Percentiles rank a stretch among this genome's conserved stretches.
phyloP scores from a whole-genome alignment of 345 rosid species.

The Microcos paniculata region DNA sequence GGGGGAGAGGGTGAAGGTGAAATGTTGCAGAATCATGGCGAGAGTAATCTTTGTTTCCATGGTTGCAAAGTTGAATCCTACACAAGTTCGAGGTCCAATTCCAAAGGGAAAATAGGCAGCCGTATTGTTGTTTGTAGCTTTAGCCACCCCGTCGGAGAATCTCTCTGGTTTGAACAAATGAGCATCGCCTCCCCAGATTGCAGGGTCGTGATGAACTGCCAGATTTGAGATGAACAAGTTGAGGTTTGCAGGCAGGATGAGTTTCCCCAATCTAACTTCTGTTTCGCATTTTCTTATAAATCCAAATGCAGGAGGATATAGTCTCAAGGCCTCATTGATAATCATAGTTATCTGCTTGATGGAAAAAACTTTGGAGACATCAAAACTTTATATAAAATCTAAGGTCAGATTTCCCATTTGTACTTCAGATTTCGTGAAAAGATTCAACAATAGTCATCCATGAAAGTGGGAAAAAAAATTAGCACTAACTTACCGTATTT shows the following conservation, averaged over 20 bases:
- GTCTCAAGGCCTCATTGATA: slow-evolving; percentile 35
- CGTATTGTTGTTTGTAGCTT: slow-evolving; percentile 22
- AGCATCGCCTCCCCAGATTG: slow-evolving; percentile 38
- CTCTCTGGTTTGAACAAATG: slow-evolving; percentile 34
- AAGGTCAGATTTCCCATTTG: too few species aligned
- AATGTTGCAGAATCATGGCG: slow-evolving; percentile 16
- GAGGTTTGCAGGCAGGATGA: slow-evolving; percentile 25
- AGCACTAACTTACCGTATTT: slow-evolving; percentile 17
- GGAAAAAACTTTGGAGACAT: not conserved
- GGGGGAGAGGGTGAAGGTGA: slow-evolving; percentile 22
- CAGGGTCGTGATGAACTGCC: slow-evolving; percentile 28
- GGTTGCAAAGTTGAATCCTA: slow-evolving; percentile 31
- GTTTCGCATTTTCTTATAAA: slow-evolving; percentile 13
- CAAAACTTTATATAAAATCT: too few species aligned
- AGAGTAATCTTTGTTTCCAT: slow-evolving; percentile 14
- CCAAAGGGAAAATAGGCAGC: slow-evolving; percentile 25
- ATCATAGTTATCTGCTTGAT: slow-evolving; percentile 29
- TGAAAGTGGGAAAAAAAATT: too few species aligned
- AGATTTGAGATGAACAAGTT: slow-evolving; percentile 15
- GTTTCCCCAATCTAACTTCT: slow-evolving; percentile 27
- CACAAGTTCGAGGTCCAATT: slow-evolving; percentile 28
- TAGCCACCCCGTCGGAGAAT: slow-evolving; percentile 33
- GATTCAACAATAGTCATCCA: too few species aligned
- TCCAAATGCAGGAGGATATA: slow-evolving; percentile 30
- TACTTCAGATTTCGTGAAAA: too few species aligned